These are phyloP conservation scores for Collariella sp. DNA, from an alignment of 495 filamentous ascomycete genomes.

Conservation along the genomic window DNA sequence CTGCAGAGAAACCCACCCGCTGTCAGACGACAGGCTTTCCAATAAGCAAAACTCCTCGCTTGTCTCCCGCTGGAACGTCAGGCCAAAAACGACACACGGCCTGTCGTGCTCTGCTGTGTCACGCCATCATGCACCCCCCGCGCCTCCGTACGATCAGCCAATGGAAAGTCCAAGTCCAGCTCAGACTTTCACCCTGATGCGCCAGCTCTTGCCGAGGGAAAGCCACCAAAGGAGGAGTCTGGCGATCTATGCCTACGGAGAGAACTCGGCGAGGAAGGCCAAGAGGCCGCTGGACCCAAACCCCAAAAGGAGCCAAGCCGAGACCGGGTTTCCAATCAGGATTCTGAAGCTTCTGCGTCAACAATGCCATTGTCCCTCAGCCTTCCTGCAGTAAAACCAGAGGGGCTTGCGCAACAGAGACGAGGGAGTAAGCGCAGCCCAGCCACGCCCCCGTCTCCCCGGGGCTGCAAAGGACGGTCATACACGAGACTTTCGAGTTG, in stretches of 20 bases:
- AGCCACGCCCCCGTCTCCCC: conserved; percentile 22
- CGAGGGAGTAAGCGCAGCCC: conserved; percentile 21
- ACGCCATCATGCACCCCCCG: conserved; percentile 2
- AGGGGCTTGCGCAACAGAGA: conserved; percentile 21
- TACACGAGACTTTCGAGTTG: conserved; percentile 19
- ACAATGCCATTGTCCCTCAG: background rate
- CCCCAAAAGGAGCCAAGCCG: conserved; percentile 15
- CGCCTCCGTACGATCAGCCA: background rate
- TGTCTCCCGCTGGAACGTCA: no score
- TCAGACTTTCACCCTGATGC: conserved; percentile 13
- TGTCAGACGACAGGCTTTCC: no score
- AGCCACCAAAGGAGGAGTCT: conserved; percentile 24
- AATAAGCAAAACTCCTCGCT: no score
- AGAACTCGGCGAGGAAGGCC: conserved; percentile 22
- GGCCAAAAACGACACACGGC: background rate
- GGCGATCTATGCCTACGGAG: conserved; percentile 10
- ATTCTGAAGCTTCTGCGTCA: conserved; percentile 5
- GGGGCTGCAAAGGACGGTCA: conserved; percentile 19
- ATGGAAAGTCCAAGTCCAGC: background rate
- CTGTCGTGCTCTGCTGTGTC: conserved; percentile 6
- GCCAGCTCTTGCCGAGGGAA: conserved; percentile 14
- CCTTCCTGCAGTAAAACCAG: no score
- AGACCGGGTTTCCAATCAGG: conserved; percentile 21
- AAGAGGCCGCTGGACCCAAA: conserved; percentile 15
- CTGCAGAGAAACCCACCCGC: no score